These are phyloP conservation scores for Senna tora DNA, from an alignment of 306 rosid genomes.

Conservation along the genomic window DNA sequence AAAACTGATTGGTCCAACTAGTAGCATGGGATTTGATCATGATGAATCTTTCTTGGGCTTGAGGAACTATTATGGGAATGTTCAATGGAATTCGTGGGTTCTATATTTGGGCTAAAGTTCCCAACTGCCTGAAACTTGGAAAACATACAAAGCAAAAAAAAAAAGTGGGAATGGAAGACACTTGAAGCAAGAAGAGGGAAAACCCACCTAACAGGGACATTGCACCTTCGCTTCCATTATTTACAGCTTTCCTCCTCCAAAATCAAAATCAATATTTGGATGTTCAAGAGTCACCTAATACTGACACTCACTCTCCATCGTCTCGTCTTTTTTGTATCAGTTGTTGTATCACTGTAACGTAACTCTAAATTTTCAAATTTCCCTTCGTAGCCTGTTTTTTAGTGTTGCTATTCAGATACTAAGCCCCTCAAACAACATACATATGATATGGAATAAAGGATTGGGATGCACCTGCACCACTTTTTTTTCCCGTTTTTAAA, in stretches of 20 bases:
- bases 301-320: constrained; percentile 26
- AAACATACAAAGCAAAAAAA: neutral
- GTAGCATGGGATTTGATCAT: neutral
- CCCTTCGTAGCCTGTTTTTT: neutral
- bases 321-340: neutral
- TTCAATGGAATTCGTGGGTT: neutral
- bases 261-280: neutral
- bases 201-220: constrained; percentile 25
- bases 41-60: neutral
- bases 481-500: neutral
- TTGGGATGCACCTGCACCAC: neutral
- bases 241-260: neutral
- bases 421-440: neutral
- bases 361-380: neutral
- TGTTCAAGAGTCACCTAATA: constrained; percentile 1
- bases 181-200: constrained; percentile 1
- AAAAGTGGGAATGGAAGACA: neutral
- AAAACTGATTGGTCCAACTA: neutral
- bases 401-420: neutral
- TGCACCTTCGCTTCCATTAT: constrained; percentile 15
- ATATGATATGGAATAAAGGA: neutral
- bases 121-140: neutral
- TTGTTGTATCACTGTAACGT: constrained; percentile 21
- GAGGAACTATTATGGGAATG: neutral
- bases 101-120: neutral